Evolutionary conservation across 148 eudicot genomes (phyloP), one percentile per base, ranked within the genome.

Genomic region (Simmondsia chinensis): DNA sequence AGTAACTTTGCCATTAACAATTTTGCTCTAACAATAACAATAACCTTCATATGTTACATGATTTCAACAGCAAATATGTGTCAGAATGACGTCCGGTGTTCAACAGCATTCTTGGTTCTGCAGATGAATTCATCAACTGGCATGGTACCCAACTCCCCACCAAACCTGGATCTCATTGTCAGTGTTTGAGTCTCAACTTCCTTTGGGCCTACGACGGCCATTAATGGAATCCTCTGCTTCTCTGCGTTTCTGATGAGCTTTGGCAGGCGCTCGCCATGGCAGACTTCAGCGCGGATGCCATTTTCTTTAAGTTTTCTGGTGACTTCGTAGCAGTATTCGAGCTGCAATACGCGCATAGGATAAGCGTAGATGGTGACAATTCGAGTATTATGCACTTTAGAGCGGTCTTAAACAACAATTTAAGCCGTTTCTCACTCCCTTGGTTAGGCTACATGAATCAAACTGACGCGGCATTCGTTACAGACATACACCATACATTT

Each of bases 181-280:
- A 91, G 75, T 4, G 94, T 74, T 39, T 69, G 66, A 5, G 79
- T 72, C 46, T 91, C 95, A 3, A 73, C 74, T 65, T 91, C 99
- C 65, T 69, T 85, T 7, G 88, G 86, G 15, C 99, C 99, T 27
- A 82, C 77, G 0, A 82, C 95, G 4, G 82, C 99, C 95, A 85
- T 91, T 48, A 91, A 52, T 9, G 97, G 97, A 24, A 91, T 74
- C 46, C 74, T 85, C 54, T 85, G 93, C 72, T 91, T 85, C 68
- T 91, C 95, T 5, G 95, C 69, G 16, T 67, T 91, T 52, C 97
- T 73, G 12, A 91, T 74, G 39, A 91, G 93, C 53, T 91, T 91
- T 1, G 86, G 83, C 60, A 91, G 59, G 19, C 99, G 82, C 72
- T 91, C 95, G 0, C 99, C 94, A 25, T 79, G 72, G 75, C 94